Base-by-base conservation (phyloP, 2,329 filamentous ascomycete genomes). In the Colletotrichum horii region DNA sequence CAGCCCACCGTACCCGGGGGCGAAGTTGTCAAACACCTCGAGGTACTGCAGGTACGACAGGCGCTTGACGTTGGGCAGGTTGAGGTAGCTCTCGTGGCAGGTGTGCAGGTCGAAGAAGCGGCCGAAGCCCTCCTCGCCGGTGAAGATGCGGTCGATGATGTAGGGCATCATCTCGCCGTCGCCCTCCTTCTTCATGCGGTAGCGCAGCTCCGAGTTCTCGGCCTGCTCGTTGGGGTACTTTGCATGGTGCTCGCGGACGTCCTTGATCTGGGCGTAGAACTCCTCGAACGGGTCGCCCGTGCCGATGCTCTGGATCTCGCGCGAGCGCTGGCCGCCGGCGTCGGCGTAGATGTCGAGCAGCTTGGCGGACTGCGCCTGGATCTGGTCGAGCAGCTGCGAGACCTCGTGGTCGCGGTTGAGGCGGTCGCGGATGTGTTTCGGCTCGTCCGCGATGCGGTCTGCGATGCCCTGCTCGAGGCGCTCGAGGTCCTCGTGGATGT, bases 401-500 rank as follows among this genome's bases (percentile, higher is more conserved):
- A 99, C 93, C 84, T 98, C 95, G 85, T 99, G 97, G 81, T 99
- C 96, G 81, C 96, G 92, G 82, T 95, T 94, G 16, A 99, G 88
- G 78, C 95, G 92, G 83, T 98, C 95, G 81, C 97, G 94, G 78
- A 97, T 95, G 94, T 96, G 94, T 85, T 94, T 95, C 61, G 96
- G 96, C 78, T 98, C 96, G 79, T 98, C 95, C 77, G 93, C 90
- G 76, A 97, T 92, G 81, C 96, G 94, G 86, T 98, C 96, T 70
- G 95, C 94, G 81, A 98, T 94, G 70, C 95, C 97, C 84, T 98
- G 95, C 86, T 99, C 97, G 75, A 99, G 91, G 78, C 97, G 93
- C 89, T 99, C 97, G 66, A 99, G 88, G 86, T 99, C 97, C 91
- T 99, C 97, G 81, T 98, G 96, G 80, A 98, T 92, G 81, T 95